Evolutionary conservation across 169 alveolate genomes (phyloP).

Genomic region (Babesia bovis): DNA sequence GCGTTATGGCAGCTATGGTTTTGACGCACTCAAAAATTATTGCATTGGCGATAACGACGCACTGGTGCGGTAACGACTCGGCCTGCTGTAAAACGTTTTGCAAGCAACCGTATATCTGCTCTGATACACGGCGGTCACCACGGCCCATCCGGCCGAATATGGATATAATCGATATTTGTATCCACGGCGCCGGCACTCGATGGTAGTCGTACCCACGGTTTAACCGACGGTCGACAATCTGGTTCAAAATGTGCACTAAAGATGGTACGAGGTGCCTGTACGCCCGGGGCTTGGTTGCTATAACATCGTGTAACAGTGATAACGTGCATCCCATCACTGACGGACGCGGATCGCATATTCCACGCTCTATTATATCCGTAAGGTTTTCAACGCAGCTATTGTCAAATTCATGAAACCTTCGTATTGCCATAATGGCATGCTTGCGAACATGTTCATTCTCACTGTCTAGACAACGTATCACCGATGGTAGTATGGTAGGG

Average conservation of each 20-base stretch:
- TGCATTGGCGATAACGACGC: constrained; percentile 87
- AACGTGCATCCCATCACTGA: constrained; percentile 93
- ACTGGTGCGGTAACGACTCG: constrained; percentile 59
- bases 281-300: constrained; percentile 72
- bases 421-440: constrained; percentile 89
- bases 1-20: constrained; percentile 87
- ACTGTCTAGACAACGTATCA: constrained; percentile 81
- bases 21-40: constrained; percentile 91
- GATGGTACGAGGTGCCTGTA: constrained; percentile 85
- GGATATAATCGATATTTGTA: constrained; percentile 78
- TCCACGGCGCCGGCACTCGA: constrained; percentile 96
- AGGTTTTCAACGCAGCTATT: constrained; percentile 42
- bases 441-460: constrained; percentile 87
- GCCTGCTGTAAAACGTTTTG: constrained; percentile 79
- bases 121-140: constrained; percentile 11
- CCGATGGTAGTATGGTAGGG: constrained; percentile 87
- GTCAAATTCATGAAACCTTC: constrained; percentile 77
- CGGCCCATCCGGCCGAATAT: constrained; percentile 39
- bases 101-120: constrained; percentile 29
- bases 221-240: constrained; percentile 89
- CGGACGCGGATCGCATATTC: constrained; percentile 91
- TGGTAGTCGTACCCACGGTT: constrained; percentile 92
- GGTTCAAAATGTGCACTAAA: constrained; percentile 88
- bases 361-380: constrained; percentile 74
- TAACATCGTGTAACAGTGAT: constrained; percentile 80